Conservation (phyloP, 352 stramenopile genomes). For the Globisporangium viniferum region DNA sequence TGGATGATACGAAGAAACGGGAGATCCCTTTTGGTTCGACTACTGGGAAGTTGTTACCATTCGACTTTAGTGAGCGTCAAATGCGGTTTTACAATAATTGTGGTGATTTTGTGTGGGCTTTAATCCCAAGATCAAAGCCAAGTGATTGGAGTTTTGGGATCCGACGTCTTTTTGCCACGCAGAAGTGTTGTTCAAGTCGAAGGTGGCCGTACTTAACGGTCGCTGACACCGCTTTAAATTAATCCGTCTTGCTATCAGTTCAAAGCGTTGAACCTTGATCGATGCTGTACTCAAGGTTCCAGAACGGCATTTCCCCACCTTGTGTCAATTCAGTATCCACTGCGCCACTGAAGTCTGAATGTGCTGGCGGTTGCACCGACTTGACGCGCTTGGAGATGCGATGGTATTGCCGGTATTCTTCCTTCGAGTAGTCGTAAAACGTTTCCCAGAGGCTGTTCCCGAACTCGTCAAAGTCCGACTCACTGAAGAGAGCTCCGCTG, state of each 20-base stretch:
- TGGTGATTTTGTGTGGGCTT: background rate
- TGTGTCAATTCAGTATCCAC: background rate
- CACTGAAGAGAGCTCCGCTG: conserved; percentile 25
- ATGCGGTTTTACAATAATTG: background rate
- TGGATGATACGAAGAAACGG: background rate
- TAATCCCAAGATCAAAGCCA: background rate
- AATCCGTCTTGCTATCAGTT: too few species aligned
- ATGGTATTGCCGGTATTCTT: conserved; percentile 65
- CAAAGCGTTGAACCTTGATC: background rate
- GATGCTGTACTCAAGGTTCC: background rate
- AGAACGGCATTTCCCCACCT: background rate
- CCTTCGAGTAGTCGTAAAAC: conserved; percentile 63
- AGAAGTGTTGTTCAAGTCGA: background rate
- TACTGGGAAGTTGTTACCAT: background rate
- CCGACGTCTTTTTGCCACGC: background rate
- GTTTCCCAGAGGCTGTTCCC: conserved; percentile 60
- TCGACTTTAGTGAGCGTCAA: background rate
- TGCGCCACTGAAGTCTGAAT: background rate
- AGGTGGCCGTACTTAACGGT: background rate
- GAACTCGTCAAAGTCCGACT: conserved; percentile 48
- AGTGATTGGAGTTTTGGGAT: background rate
- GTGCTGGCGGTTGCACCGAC: background rate
- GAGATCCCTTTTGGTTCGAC: background rate
- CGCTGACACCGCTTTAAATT: too few species aligned
- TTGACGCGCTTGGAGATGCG: conserved; percentile 59